These are phyloP conservation scores for Bombardia bombarda DNA, from an alignment of 495 filamentous ascomycete species.

Conservation along the genomic window DNA sequence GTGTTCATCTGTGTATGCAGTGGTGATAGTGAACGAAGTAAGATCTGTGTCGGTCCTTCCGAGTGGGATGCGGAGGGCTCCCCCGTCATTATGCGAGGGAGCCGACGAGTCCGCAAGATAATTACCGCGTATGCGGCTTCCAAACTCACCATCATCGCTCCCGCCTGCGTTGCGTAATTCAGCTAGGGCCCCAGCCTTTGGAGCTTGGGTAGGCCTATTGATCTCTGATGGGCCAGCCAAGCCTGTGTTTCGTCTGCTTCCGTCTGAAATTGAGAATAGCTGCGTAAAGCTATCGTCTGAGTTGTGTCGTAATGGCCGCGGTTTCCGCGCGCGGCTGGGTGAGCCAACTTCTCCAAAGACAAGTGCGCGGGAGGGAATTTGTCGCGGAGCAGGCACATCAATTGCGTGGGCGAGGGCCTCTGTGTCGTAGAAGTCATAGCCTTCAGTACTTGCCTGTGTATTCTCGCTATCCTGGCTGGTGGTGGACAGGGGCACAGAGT, in stretches of 20 bases:
- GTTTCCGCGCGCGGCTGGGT: slow-evolving; percentile 20
- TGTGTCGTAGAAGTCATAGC: slow-evolving; percentile 50
- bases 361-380: slow-evolving; percentile 18
- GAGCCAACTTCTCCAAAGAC: slow-evolving; percentile 22
- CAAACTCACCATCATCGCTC: slow-evolving; percentile 26
- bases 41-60: slow-evolving; percentile 26
- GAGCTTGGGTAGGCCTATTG: slow-evolving; percentile 10
- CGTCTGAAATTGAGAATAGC: slow-evolving; percentile 72
- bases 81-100: slow-evolving; percentile 4
- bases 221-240: slow-evolving; percentile 30
- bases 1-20: slow-evolving; percentile 37
- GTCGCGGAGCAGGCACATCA: slow-evolving; percentile 26
- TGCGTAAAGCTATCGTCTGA: slow-evolving; percentile 70
- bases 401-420: slow-evolving; percentile 38
- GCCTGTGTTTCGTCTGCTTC: slow-evolving; percentile 39
- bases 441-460: slow-evolving; percentile 41
- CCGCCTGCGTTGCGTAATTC: slow-evolving; percentile 12
- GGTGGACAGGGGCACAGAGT: slow-evolving; percentile 37
- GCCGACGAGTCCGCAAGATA: slow-evolving; percentile 24
- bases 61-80: slow-evolving; percentile 15
- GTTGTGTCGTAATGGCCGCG: slow-evolving; percentile 52
- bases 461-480: slow-evolving; percentile 32
- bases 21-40: too few species aligned
- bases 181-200: slow-evolving; percentile 6
- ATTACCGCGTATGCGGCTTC: slow-evolving; percentile 29